Evolutionary conservation across 306 rosid species (phyloP).

Genomic region (Cicer yamashitae): DNA sequence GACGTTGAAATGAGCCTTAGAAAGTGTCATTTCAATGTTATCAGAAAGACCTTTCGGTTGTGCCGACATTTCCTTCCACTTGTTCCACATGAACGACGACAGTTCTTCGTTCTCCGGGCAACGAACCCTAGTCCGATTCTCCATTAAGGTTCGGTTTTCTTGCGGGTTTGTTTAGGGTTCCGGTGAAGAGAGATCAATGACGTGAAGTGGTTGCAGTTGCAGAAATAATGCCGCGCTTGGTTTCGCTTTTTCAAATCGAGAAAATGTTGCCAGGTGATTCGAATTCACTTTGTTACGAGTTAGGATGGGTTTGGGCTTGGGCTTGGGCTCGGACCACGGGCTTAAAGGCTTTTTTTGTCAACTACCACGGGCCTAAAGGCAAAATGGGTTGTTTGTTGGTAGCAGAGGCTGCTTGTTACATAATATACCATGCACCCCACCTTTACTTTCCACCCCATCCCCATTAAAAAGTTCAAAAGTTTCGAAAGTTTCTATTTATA

Average conservation of each 20-base stretch:
- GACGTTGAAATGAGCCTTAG: conserved; percentile 78
- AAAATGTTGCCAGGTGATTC: not conserved
- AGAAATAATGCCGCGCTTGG: conserved; percentile 44
- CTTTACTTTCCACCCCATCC: too few relatives aligned
- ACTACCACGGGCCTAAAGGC: too few relatives aligned
- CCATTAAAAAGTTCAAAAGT: too few relatives aligned
- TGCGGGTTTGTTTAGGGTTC: conserved; percentile 21
- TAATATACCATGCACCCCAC: too few relatives aligned
- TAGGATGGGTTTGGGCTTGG: not conserved
- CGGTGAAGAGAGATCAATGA: not conserved
- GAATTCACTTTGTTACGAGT: not conserved
- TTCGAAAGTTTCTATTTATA: too few relatives aligned
- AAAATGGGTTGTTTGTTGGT: too few relatives aligned
- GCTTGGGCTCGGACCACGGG: not conserved
- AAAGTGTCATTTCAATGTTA: conserved; percentile 68
- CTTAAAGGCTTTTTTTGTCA: not conserved
- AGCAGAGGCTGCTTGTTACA: too few relatives aligned
- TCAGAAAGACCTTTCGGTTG: conserved; percentile 75
- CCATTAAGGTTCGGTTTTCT: conserved; percentile 48
- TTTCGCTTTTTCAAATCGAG: conserved; percentile 35
- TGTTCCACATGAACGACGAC: conserved; percentile 62
- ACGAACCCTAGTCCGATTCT: conserved; percentile 53
- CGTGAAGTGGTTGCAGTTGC: conserved; percentile 11
- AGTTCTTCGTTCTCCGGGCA: conserved; percentile 73
- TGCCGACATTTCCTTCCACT: conserved; percentile 75